phyloP scores from a whole-genome alignment of 768 basidiomycete genomes.

The Auricularia sp. region DNA sequence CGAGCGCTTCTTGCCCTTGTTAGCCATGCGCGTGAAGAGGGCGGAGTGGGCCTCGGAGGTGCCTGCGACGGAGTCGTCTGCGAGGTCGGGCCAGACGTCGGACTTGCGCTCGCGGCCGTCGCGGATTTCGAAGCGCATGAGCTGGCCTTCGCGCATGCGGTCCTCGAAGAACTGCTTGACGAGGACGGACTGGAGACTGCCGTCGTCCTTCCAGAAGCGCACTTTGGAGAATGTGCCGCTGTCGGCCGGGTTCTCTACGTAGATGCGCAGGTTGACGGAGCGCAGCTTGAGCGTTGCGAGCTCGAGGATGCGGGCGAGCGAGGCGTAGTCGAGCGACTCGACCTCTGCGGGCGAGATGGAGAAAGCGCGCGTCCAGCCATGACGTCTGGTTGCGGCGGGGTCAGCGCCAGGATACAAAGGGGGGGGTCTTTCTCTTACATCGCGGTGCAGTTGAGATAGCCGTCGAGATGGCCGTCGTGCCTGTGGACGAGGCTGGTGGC shows the following conservation, averaged over 20 bases:
- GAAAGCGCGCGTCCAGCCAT: conserved; percentile 8
- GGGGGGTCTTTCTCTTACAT: not conserved
- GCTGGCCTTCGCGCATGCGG: not conserved
- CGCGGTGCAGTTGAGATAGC: conserved; percentile 6
- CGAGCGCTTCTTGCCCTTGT: not conserved
- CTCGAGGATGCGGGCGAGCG: conserved; percentile 5
- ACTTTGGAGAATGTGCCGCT: conserved; percentile 6
- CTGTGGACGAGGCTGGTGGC: not conserved
- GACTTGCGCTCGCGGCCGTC: conserved; percentile 4
- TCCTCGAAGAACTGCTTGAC: conserved; percentile 7
- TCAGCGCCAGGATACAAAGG: not conserved
- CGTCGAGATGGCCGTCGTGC: conserved; percentile 5
- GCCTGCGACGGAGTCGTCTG: not conserved
- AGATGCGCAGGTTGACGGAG: conserved; percentile 7
- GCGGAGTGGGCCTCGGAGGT: not conserved
- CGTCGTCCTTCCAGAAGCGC: conserved; percentile 7
- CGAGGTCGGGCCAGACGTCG: not conserved
- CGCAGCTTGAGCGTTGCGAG: conserved; percentile 8
- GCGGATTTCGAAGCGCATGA: conserved; percentile 6
- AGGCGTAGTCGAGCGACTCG: conserved; percentile 4
- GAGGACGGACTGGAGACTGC: conserved; percentile 7
- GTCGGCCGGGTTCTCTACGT: conserved; percentile 6
- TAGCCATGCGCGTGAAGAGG: not conserved
- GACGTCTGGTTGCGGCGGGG: conserved; percentile 2
- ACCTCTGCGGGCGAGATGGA: conserved; percentile 7